Evolutionary conservation across 305 asterid genomes (phyloP).

Genomic region (Solanum aculeatissimum): DNA sequence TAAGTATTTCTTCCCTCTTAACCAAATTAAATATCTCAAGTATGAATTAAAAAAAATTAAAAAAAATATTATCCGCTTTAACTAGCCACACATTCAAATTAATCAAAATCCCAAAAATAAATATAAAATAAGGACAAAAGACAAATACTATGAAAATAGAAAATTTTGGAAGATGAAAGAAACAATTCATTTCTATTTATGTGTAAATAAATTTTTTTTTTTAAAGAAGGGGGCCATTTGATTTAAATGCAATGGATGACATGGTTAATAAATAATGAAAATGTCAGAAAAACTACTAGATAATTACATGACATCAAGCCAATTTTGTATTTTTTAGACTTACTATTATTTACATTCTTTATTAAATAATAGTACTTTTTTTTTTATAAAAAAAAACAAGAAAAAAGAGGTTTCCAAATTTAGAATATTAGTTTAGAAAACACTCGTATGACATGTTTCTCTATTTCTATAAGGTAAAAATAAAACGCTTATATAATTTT

Average conservation of each 20-base stretch:
- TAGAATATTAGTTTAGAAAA: fast-evolving
- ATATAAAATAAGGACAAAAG: not conserved
- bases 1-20: not conserved
- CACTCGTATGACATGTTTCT: not conserved
- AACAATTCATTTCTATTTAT: not conserved
- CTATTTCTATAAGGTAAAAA: not conserved
- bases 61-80: fast-evolving
- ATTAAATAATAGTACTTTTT: not conserved
- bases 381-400: not conserved
- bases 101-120: not conserved
- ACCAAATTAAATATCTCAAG: no score
- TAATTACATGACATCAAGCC: not conserved
- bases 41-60: no score
- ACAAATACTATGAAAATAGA: not conserved
- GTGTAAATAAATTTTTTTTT: not conserved
- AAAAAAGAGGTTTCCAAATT: not conserved
- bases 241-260: not conserved
- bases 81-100: not conserved
- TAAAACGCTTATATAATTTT: not conserved
- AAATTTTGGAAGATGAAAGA: not conserved
- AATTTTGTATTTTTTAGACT: not conserved
- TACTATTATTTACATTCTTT: not conserved
- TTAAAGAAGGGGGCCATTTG: not conserved
- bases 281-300: not conserved
- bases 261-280: not conserved